Evolutionary conservation across 1,139 yeast genomes (phyloP).

Genomic region (Hemisphaericaspora subhashii): DNA sequence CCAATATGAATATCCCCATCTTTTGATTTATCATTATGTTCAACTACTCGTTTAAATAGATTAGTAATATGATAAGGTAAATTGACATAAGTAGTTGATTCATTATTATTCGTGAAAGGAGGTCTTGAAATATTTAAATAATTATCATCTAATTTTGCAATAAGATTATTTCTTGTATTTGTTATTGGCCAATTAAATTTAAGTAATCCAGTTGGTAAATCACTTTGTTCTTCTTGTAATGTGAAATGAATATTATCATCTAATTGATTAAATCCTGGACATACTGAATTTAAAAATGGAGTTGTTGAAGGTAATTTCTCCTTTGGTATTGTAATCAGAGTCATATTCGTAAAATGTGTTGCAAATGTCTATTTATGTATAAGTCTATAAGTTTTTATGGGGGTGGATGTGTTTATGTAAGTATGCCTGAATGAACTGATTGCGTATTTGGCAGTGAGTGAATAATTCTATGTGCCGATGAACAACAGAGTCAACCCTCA

Average conservation of each 20-base stretch:
- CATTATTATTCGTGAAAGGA: conserved; percentile 27
- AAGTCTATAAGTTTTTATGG: too few species aligned
- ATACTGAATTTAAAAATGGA: conserved; percentile 37
- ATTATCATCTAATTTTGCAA: conserved; percentile 22
- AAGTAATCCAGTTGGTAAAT: conserved; percentile 12
- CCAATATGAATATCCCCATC: conserved; percentile 57
- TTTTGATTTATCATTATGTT: conserved; percentile 29
- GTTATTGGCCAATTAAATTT: conserved; percentile 36
- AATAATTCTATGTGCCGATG: too few species aligned
- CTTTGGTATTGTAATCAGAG: conserved; percentile 3
- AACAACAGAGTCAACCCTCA: too few species aligned
- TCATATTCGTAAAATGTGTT: conserved; percentile 1
- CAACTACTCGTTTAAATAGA: conserved; percentile 29
- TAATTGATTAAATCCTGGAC: conserved; percentile 38
- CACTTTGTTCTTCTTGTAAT: conserved; percentile 17
- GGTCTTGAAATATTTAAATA: conserved; percentile 45
- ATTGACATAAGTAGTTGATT: conserved; percentile 45
- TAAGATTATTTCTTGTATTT: too few species aligned
- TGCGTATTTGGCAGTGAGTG: too few species aligned
- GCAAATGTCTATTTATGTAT: too few species aligned
- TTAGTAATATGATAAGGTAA: conserved; percentile 42
- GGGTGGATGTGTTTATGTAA: too few species aligned
- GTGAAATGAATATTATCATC: conserved; percentile 37
- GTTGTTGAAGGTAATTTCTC: conserved; percentile 4
- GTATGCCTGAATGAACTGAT: too few species aligned